Evolutionary conservation across 192 early-diverging fungal genomes (phyloP), one percentile per base, ranked within the genome.

Genomic region (Umbelopsis isabellina): DNA sequence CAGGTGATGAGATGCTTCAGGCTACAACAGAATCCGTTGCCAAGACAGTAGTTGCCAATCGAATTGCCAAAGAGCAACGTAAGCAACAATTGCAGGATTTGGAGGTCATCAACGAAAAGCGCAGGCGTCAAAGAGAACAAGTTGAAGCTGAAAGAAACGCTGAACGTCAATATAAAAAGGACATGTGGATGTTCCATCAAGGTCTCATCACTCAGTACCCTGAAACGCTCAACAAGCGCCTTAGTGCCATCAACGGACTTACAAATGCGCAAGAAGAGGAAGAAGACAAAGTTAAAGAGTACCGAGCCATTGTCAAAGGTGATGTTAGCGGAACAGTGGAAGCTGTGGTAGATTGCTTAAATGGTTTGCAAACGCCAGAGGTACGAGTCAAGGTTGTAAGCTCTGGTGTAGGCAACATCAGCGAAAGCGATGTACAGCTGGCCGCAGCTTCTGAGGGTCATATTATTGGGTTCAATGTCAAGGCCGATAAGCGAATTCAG

Each of bases 261-360:
- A n/a, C 47, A 21, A 45, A 64, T 0, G 67, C 72, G 0, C 74
- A 73, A 15, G 81, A 77, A 70, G 79, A 79, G 21, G 72, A 69
- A 48, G 80, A 72, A 68, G 79, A 72, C 16, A 78, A 82, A 41
- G 73, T 79, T 21, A 79, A 82, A 68, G 80, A 84, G 52, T 72
- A 90, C 33, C 77, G 83, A 47, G 77, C 90, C 27, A 79, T 95
- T 67, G 79, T 95, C 23, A 95, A 95, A 80, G 88, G 86, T 67
- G 97, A 99, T 75, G 97, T 99, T 3, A 92, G 93, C 69, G 97
- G 97, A 33, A 93, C 95, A 4, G 84, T 93, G 18, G 97, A 97
- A 74, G 96, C 97, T 0, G 84, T 99, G 1, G 80, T 85, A 0
- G 91, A 91, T 65, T 88, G 89, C 5, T 78, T 99, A 16, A 70